Evolutionary conservation across 495 filamentous ascomycete genomes (phyloP).

Genomic region (Staphylotrichum tortipilum): DNA sequence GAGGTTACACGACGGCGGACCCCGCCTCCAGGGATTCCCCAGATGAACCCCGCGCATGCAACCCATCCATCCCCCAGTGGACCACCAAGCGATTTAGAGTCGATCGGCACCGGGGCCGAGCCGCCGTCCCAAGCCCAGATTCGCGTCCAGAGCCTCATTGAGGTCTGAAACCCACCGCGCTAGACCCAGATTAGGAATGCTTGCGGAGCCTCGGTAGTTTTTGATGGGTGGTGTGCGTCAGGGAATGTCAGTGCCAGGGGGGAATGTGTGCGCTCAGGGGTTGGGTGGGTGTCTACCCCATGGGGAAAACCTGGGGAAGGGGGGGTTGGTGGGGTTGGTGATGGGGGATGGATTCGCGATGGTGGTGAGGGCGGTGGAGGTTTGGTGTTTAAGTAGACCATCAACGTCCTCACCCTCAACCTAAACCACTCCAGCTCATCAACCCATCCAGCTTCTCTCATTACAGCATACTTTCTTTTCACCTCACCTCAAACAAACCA

Average conservation of each 20-base stretch:
- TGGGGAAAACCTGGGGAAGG: slow-evolving; percentile 3
- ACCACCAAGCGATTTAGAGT: too few species aligned
- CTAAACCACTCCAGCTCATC: neutral
- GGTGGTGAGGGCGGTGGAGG: neutral
- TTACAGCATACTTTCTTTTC: neutral
- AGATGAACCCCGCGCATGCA: neutral
- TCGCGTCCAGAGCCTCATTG: neutral
- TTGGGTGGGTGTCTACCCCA: neutral
- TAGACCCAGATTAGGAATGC: neutral
- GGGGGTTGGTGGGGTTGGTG: too few species aligned
- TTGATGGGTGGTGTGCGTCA: too few species aligned
- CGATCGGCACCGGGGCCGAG: neutral
- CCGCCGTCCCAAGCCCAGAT: neutral
- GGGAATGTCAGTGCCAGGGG: too few species aligned
- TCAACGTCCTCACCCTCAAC: neutral
- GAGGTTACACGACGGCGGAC: too few species aligned
- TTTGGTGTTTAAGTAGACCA: slow-evolving; percentile 1
- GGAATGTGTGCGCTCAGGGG: neutral
- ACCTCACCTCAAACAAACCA: neutral
- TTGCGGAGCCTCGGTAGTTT: slow-evolving; percentile 6
- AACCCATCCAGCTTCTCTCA: neutral
- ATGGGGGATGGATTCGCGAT: neutral
- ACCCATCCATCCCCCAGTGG: too few species aligned
- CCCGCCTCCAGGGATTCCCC: neutral
- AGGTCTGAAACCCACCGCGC: neutral